A percentile compares a stretch with the other conserved stretches of the same genome.
These are phyloP conservation scores for Didymella sp. DNA, from an alignment of 2,329 filamentous ascomycete genomes.

Conservation along the genomic window DNA sequence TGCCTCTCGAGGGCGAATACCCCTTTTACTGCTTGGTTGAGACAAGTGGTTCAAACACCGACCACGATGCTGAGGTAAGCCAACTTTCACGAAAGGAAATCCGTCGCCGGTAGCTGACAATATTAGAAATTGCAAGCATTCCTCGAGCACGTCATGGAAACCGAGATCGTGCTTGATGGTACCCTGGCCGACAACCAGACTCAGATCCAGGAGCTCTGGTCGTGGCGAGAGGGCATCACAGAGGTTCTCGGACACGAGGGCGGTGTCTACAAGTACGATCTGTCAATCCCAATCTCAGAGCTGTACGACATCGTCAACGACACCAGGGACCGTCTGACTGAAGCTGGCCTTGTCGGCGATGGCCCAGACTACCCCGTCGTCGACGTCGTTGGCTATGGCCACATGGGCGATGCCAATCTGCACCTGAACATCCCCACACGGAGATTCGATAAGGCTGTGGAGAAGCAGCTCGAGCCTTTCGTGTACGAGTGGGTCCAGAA, in stretches of 20 bases:
- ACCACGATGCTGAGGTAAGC: constrained; percentile 77
- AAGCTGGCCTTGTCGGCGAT: constrained; percentile 75
- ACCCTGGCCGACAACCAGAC: constrained; percentile 94
- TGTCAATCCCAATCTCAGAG: constrained; percentile 88
- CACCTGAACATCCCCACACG: constrained; percentile 89
- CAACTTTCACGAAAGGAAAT: too few relatives aligned
- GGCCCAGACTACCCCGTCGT: constrained; percentile 80
- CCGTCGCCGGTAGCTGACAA: constrained; percentile 15
- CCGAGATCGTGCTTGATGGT: constrained; percentile 85
- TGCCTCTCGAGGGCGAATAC: constrained; percentile 81
- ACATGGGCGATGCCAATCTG: constrained; percentile 97
- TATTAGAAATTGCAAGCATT: constrained; percentile 81
- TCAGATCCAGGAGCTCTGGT: constrained; percentile 84
- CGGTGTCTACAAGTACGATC: constrained; percentile 97
- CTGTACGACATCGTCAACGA: constrained; percentile 92
- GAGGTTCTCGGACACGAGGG: constrained; percentile 90
- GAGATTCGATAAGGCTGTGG: constrained; percentile 84
- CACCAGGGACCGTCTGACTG: constrained; percentile 72
- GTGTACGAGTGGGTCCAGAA: constrained; percentile 97
- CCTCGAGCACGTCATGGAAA: constrained; percentile 88
- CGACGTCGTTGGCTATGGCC: constrained; percentile 93
- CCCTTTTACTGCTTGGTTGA: constrained; percentile 98
- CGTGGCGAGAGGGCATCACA: constrained; percentile 90
- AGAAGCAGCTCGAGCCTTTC: constrained; percentile 88
- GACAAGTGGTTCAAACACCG: constrained; percentile 91